Conservation (phyloP, 495 filamentous ascomycete species). For the Talaromyces adpressus region DNA sequence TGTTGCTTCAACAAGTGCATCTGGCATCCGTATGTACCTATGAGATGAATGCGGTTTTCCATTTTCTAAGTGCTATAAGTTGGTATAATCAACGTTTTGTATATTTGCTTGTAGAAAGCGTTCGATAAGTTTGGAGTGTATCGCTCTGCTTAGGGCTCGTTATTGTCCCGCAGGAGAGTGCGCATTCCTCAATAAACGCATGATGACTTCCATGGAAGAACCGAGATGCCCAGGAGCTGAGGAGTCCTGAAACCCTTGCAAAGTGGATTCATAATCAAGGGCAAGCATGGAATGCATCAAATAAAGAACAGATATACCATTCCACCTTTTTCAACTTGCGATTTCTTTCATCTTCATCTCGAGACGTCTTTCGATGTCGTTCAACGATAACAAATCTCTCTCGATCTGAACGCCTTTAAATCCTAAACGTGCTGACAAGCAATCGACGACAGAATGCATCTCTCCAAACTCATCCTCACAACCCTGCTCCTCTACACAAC, state of each 20-base stretch:
- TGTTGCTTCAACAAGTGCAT: too few species aligned
- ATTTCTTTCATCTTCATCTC: not conserved
- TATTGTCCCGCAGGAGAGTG: not conserved
- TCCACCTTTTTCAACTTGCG: not conserved
- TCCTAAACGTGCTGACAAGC: not conserved
- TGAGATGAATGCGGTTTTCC: not conserved
- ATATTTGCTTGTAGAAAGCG: not conserved
- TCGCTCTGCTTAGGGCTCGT: not conserved
- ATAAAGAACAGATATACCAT: not conserved
- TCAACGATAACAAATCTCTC: too few species aligned
- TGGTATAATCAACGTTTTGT: not conserved
- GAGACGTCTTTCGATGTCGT: not conserved
- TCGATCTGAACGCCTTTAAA: too few species aligned
- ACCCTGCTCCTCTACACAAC: not conserved
- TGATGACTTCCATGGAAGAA: not conserved
- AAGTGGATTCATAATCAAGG: not conserved
- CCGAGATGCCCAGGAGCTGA: not conserved
- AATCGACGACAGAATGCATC: not conserved
- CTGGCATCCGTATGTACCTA: too few species aligned
- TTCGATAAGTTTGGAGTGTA: not conserved
- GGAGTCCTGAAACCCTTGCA: not conserved
- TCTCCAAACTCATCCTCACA: not conserved
- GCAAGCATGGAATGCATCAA: not conserved
- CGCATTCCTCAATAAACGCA: not conserved
- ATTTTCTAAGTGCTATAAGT: not conserved